These are phyloP conservation scores for Backusella sp. DNA, from an alignment of 192 early-diverging fungal genomes.

Conservation along the genomic window DNA sequence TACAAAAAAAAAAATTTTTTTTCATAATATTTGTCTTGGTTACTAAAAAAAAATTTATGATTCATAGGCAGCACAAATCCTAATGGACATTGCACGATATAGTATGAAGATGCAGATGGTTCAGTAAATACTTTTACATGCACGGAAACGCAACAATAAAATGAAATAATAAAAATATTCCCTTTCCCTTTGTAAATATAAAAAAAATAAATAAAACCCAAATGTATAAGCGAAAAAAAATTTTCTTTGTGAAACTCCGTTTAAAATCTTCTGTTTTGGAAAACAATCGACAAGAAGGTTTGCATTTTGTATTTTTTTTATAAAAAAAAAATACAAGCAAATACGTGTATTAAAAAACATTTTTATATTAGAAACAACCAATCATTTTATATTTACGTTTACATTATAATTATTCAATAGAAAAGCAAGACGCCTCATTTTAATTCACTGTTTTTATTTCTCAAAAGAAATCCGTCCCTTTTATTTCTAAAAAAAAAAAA, in stretches of 20 bases:
- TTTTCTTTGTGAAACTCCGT: not conserved
- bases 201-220: not conserved
- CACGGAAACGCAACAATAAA: not conserved
- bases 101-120: slow-evolving; percentile 13
- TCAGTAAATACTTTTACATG: slow-evolving; percentile 10
- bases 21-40: not conserved
- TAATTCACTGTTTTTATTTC: not conserved
- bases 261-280: not conserved
- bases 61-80: slow-evolving; percentile 27
- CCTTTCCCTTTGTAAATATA: slow-evolving; percentile 5
- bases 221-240: not conserved
- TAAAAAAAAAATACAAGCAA: not conserved
- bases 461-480: not conserved
- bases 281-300: not conserved
- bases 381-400: not conserved
- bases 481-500: not conserved
- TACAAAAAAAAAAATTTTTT: not conserved
- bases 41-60: not conserved
- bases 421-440: not conserved
- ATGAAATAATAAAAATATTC: not conserved
- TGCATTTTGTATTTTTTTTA: not conserved
- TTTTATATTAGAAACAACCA: not conserved
- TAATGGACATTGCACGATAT: slow-evolving; percentile 27
- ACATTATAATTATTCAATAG: not conserved
- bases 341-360: not conserved